Percentiles rank a stretch among this genome's conserved stretches.
Conservation (phyloP, 1,139 yeast species). For the Pichia sp. region DNA sequence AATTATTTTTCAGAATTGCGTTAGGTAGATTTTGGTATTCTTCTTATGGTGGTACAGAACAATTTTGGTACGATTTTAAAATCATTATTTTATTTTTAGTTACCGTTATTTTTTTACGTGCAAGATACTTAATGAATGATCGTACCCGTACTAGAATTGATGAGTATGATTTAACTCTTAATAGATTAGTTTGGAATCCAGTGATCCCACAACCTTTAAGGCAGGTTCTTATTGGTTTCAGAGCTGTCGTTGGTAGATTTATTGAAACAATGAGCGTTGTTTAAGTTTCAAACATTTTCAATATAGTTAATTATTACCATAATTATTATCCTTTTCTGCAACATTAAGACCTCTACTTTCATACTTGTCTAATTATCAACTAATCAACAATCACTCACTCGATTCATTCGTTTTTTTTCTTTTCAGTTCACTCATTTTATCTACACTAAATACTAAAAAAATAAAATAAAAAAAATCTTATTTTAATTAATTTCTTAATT, state of each 20-base stretch:
- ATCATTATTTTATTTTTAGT: slow-evolving; percentile 27
- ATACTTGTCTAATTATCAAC: not conserved
- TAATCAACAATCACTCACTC: not conserved
- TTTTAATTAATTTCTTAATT: not conserved
- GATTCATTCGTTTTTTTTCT: not conserved
- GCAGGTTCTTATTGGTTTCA: slow-evolving; percentile 9
- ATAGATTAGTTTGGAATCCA: slow-evolving; percentile 29
- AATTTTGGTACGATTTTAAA: slow-evolving; percentile 19
- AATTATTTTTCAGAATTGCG: slow-evolving; percentile 19
- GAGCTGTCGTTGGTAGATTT: slow-evolving; percentile 14
- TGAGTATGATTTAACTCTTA: slow-evolving; percentile 35
- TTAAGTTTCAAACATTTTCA: not conserved
- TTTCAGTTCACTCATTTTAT: not conserved
- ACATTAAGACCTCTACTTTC: not conserved
- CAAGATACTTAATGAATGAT: slow-evolving; percentile 39
- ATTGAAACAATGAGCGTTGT: slow-evolving; percentile 13
- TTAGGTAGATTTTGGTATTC: slow-evolving; percentile 26
- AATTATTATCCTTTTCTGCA: not conserved
- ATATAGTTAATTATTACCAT: not conserved
- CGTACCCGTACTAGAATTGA: slow-evolving; percentile 38
- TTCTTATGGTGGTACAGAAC: slow-evolving; percentile 5
- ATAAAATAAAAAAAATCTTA: not conserved
- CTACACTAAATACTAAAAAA: not conserved
- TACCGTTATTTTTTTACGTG: slow-evolving; percentile 39
- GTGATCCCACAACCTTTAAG: slow-evolving; percentile 21